These are phyloP conservation scores for Coelomomyces lativittatus DNA, from an alignment of 371 early-diverging fungal species.

Conservation along the genomic window DNA sequence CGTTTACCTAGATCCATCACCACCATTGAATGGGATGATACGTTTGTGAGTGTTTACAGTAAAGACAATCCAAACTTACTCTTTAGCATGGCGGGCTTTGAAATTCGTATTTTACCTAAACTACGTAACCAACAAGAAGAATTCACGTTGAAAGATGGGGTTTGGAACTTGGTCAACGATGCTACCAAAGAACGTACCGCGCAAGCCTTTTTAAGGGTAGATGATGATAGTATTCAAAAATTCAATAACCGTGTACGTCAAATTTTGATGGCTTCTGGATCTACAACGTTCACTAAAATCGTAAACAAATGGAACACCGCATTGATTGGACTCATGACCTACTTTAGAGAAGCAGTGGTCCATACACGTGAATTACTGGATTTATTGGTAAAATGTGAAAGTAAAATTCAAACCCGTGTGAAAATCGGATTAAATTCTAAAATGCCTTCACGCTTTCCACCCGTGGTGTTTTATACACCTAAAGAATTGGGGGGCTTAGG, in stretches of 20 bases:
- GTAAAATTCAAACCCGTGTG: constrained; percentile 95
- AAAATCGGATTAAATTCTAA: constrained; percentile 98
- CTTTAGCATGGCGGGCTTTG: constrained; percentile 76
- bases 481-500: constrained; percentile 96
- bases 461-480: constrained; percentile 63
- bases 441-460: constrained; percentile 97
- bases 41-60: constrained; percentile 86
- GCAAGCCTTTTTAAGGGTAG: constrained; percentile 83
- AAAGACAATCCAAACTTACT: constrained; percentile 90
- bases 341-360: constrained; percentile 93
- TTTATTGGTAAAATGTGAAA: constrained; percentile 85
- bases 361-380: constrained; percentile 91
- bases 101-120: constrained; percentile 76
- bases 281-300: constrained; percentile 93
- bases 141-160: constrained; percentile 80
- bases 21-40: constrained; percentile 93
- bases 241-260: constrained; percentile 92
- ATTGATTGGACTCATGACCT: constrained; percentile 91
- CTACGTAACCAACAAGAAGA: constrained; percentile 65
- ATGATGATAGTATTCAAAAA: constrained; percentile 70
- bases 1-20: constrained; percentile 88
- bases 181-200: constrained; percentile 93
- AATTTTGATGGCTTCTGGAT: constrained; percentile 90
- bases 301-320: constrained; percentile 74
- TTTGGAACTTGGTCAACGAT: constrained; percentile 91